Evolutionary conservation across 1,139 yeast species (phyloP), one percentile per base, ranked within the genome.

Genomic region (Pichia kudriavzevii): DNA sequence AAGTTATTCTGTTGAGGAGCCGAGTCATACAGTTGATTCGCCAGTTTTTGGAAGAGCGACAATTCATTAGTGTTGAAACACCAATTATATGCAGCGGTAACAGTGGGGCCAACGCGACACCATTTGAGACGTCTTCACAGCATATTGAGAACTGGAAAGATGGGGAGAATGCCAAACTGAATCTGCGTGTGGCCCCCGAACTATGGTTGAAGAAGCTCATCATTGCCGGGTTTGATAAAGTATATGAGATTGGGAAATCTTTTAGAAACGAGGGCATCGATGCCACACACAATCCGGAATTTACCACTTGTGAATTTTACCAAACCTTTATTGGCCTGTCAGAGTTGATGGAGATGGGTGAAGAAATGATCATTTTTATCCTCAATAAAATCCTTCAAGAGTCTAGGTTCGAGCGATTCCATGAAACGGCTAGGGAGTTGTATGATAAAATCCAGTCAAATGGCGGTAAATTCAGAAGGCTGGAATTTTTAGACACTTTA

Each of bases 241-340:
- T 91, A 5, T 91, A 75, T 59, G 98, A 91, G 53, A 73, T 91
- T 32, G 97, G 97, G 0, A 72, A 72, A 38, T 78, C 72, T 32
- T 91, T 88, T 56, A 66, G 98, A 45, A 91, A 91, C 52, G 98
- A 91, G 59, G 96, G 97, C 5, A 68, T 88, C 30, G 97, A 91
- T 55, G 69, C 79, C 39, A 84, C 95, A 1, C 98, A 91, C 56
- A 91, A 91, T 61, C 96, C 96, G 0, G 98, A 91, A 57, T 91
- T 88, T 53, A 79, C 95, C 12, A 76, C 91, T 10, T 87, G 96
- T 61, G 98, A 91, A 58, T 87, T 88, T 53, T 91, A 91, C 56
- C 84, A 82, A 58, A 73, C 91, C 1, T 87, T 73, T 50, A 79
- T 88, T 4, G 69, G 70, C 34, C 66, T 88, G 32, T 70, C 73